Evolutionary conservation across 805 yeast genomes (phyloP), one percentile per base, ranked within the genome.

Genomic region (Lipomyces orientalis): DNA sequence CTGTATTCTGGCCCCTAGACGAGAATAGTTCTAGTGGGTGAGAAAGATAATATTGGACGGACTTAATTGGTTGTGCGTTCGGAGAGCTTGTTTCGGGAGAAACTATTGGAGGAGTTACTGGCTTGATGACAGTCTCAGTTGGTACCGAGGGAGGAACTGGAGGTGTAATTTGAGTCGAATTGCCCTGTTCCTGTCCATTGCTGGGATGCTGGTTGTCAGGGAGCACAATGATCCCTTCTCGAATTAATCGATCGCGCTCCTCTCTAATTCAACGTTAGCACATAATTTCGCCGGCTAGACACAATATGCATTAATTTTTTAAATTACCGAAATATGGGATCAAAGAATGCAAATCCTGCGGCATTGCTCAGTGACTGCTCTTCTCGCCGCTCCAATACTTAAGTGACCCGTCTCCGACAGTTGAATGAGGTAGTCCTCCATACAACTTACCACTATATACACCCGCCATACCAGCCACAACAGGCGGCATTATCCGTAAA

Each of bases 311-410:
- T 16, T n/a, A 25, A 35, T n/a, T n/a, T n/a, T n/a, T n/a, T n/a
- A n/a, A n/a, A n/a, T 43, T 54, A 65, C 68, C 51, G 43, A 46
- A 65, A 65, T 29, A 65, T 39, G n/a, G 68, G 68, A 58, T 65
- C 65, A 59, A 65, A 65, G 22, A 65, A 58, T 49, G 54, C 56
- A 46, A 52, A 65, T 22, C 68, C 68, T 65, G 56, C n/a, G 35
- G 52, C 35, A 16, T 8, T 6, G 10, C 16, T 10, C 31, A 35
- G 22, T 33, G 9, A 9, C 9, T 16, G 19, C 31, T 19, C n/a
- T 6, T 10, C 10, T 49, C 49, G 34, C 22, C 37, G 29, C 25
- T 19, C 25, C n/a, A 16, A 9, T 16, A 51, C 6, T 35, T 1
- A 55, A 51, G 19, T 43, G 29, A 25, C 37, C 12, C 10, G 19